These are phyloP conservation scores for Lasiodiplodia theobromae DNA, from an alignment of 2,329 filamentous ascomycete genomes.

Conservation along the genomic window DNA sequence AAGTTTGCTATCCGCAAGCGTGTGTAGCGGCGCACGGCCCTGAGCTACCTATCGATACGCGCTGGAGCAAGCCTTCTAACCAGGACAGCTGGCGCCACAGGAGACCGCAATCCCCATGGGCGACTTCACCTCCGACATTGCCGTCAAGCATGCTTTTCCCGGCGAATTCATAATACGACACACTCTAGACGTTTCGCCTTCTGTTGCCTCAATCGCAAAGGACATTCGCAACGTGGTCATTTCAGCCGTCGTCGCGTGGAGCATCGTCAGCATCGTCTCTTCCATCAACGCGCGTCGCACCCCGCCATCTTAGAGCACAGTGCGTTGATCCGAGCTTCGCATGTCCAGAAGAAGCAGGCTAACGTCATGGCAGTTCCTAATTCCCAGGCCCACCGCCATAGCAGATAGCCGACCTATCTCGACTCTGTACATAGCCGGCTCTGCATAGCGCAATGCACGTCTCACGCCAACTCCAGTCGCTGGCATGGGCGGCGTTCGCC, in stretches of 20 bases:
- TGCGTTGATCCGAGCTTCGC: conserved; percentile 36
- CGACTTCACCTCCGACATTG: conserved; percentile 27
- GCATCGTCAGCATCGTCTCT: conserved; percentile 45
- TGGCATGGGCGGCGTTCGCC: conserved; percentile 52
- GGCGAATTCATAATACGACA: conserved; percentile 55
- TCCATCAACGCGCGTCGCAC: conserved; percentile 25
- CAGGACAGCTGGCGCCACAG: conserved; percentile 27
- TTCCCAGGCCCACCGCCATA: not conserved
- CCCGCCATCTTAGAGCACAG: not conserved
- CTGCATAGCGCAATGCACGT: conserved; percentile 42
- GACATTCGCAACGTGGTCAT: conserved; percentile 60
- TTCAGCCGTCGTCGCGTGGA: conserved; percentile 57
- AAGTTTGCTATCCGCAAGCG: not conserved
- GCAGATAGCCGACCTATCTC: conserved; percentile 1
- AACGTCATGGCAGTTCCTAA: not conserved
- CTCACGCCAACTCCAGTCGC: conserved; percentile 49
- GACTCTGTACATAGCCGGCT: conserved; percentile 25
- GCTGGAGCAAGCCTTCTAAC: conserved; percentile 9
- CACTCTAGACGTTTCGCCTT: conserved; percentile 59
- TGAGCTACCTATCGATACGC: conserved; percentile 23
- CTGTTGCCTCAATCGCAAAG: conserved; percentile 56
- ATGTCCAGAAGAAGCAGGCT: conserved; percentile 6
- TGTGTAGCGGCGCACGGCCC: conserved; percentile 18
- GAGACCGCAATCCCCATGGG: conserved; percentile 13
- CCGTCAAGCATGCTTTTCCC: conserved; percentile 29